Conservation (phyloP, 305 asterid genomes). For the Rubia peregrina region DNA sequence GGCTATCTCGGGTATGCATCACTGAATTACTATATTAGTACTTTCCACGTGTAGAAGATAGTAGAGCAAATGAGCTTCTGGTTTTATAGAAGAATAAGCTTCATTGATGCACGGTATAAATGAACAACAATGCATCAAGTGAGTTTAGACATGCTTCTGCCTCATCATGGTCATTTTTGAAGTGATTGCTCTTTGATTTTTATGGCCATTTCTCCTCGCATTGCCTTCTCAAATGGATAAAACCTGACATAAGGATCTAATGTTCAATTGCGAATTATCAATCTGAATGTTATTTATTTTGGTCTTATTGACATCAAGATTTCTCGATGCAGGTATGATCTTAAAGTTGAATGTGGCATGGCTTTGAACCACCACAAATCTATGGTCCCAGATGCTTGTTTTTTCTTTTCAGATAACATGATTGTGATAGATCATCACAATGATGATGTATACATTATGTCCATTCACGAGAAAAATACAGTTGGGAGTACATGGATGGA, state of each 20-base stretch:
- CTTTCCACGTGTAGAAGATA: not conserved
- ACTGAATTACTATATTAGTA: not conserved
- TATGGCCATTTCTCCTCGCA: not conserved
- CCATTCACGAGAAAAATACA: constrained; percentile 40
- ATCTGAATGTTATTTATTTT: not conserved
- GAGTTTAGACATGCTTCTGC: not conserved
- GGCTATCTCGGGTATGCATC: constrained; percentile 85
- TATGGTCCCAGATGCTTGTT: constrained; percentile 87
- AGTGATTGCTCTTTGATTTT: not conserved
- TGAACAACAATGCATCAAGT: not conserved
- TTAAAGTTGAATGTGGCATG: constrained; percentile 86
- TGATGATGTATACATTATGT: constrained; percentile 56
- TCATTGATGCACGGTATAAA: not conserved
- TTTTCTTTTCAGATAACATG: constrained; percentile 87
- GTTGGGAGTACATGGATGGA: constrained; percentile 54
- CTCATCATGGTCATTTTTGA: not conserved
- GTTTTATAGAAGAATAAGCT: not conserved
- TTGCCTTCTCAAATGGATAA: not conserved
- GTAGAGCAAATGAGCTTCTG: not conserved
- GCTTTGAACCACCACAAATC: constrained; percentile 59
- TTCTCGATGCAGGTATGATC: constrained; percentile 69
- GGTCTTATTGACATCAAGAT: not conserved
- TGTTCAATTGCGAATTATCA: not conserved
- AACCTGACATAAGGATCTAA: not conserved
- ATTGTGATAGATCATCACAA: constrained; percentile 73